Conservation (phyloP, 164 flowering plant genomes). For the Aristolochia californica region DNA sequence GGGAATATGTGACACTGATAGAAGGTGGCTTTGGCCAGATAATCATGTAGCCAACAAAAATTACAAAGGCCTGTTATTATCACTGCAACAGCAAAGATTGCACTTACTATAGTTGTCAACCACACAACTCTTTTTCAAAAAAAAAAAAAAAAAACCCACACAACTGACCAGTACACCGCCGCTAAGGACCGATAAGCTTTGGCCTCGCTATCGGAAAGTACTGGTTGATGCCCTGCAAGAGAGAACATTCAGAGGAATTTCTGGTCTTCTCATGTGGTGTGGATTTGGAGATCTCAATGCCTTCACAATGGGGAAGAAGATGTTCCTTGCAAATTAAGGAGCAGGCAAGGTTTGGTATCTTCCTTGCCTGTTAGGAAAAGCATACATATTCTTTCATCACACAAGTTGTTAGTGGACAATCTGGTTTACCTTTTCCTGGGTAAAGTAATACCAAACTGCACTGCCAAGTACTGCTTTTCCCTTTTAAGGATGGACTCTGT, state of each 20-base stretch:
- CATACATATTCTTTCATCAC: conserved; percentile 7
- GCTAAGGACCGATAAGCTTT: conserved; percentile 10
- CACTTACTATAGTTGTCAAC: conserved; percentile 50
- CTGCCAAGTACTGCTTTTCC: not conserved
- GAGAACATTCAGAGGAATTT: conserved; percentile 13
- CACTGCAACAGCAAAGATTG: conserved; percentile 40
- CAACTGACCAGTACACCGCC: conserved; percentile 25
- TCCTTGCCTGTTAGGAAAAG: conserved; percentile 52
- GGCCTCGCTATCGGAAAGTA: conserved; percentile 23
- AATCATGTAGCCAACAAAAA: conserved; percentile 52
- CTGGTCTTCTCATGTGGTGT: conserved; percentile 5
- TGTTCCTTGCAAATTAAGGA: conserved; percentile 17
- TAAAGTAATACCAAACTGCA: conserved; percentile 20
- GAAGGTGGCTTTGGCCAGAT: conserved; percentile 52
- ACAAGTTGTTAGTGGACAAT: conserved; percentile 11
- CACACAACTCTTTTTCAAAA: too few relatives aligned
- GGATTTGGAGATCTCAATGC: conserved; percentile 7
- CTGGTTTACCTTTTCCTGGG: conserved; percentile 13
- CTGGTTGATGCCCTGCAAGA: conserved; percentile 5
- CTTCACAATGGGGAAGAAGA: conserved; percentile 14
- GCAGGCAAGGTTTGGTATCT: conserved; percentile 68
- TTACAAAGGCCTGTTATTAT: conserved; percentile 46
- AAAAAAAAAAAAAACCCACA: too few relatives aligned
- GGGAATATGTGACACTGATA: conserved; percentile 36
- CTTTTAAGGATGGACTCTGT: not conserved